phyloP scores from a whole-genome alignment of 768 basidiomycete genomes.

The Erythrobasidium yunnanense region DNA sequence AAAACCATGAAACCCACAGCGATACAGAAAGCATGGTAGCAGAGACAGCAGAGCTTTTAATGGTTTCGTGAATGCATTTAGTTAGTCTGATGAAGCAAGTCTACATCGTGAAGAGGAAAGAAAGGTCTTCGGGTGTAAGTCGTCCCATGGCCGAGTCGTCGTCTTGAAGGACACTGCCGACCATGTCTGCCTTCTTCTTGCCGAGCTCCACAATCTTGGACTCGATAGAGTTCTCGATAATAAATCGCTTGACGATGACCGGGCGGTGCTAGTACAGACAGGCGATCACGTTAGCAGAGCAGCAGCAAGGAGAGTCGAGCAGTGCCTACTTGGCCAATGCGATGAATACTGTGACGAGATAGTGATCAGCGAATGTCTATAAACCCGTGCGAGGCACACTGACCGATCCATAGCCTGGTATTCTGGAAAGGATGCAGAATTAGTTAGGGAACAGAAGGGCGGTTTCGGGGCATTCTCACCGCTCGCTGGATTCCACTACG shows the following conservation, averaged over 20 bases:
- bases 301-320: no score
- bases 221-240: slow-evolving; percentile 90
- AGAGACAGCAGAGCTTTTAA: no score
- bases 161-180: slow-evolving; percentile 11
- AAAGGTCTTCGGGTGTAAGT: slow-evolving; percentile 15
- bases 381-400: no score
- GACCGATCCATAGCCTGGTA: background rate
- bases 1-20: no score
- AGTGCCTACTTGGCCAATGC: slow-evolving; percentile 52
- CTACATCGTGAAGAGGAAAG: slow-evolving; percentile 20
- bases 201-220: slow-evolving; percentile 86
- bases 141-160: slow-evolving; percentile 16
- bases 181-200: slow-evolving; percentile 53
- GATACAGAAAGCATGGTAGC: no score
- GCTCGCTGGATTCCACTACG: background rate
- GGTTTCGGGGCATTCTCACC: no score
- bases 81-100: no score
- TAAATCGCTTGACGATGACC: slow-evolving; percentile 82
- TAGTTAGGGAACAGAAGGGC: no score
- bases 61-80: no score
- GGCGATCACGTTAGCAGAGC: background rate
- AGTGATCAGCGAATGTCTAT: no score
- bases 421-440: background rate
- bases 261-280: slow-evolving; percentile 59
- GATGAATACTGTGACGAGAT: slow-evolving; percentile 83